Conservation (phyloP, 2,329 filamentous ascomycete species). For the Colletotrichum eleusines region DNA sequence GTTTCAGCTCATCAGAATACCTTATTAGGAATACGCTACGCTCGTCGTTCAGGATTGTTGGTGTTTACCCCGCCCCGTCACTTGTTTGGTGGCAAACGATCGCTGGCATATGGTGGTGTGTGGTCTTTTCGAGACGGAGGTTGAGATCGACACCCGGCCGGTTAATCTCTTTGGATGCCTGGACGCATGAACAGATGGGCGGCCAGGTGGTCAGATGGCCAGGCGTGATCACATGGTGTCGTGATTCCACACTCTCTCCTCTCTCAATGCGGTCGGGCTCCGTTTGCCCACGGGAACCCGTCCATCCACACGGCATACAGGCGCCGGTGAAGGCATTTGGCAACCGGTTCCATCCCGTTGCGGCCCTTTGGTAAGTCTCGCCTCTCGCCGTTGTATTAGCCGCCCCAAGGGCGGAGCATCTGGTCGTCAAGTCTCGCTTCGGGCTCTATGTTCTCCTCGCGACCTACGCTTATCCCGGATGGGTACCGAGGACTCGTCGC, state of each 20-base stretch:
- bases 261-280: background rate
- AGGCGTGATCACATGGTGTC: background rate
- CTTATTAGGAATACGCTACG: slow-evolving; percentile 15
- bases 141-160: background rate
- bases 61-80: slow-evolving; percentile 1
- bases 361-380: background rate
- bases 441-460: background rate
- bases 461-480: background rate
- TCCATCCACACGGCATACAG: background rate
- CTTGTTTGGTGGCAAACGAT: slow-evolving; percentile 12
- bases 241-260: background rate
- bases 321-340: background rate
- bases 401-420: background rate
- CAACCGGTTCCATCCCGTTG: background rate
- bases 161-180: slow-evolving; percentile 1
- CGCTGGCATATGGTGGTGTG: background rate
- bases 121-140: background rate
- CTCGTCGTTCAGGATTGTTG: slow-evolving; percentile 7
- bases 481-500: background rate
- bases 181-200: background rate
- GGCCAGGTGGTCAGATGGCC: background rate
- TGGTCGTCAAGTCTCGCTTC: background rate
- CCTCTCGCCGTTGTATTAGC: background rate
- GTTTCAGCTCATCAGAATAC: slow-evolving; percentile 31
- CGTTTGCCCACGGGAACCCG: background rate